Conservation (phyloP, 306 rosid genomes). For the Dicorynia guianensis region DNA sequence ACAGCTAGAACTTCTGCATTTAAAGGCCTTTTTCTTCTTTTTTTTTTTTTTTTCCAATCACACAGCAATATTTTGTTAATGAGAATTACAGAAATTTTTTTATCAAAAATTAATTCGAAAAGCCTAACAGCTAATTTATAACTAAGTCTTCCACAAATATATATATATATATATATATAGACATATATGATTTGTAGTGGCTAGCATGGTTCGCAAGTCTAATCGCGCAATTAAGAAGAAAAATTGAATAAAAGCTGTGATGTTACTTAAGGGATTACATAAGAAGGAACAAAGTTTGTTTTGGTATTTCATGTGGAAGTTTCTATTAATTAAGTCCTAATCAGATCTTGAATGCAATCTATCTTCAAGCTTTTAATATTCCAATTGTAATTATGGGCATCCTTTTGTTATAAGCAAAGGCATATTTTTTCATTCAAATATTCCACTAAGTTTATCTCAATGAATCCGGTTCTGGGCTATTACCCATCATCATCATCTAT, state of each 20-base stretch:
- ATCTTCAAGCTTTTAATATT: conserved; percentile 31
- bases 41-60: neutral
- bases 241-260: neutral
- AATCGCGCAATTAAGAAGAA: neutral
- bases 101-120: neutral
- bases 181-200: neutral
- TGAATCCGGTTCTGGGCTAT: conserved; percentile 34
- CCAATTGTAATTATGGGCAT: neutral
- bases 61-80: neutral
- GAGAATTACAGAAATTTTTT: no score
- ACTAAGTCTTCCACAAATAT: no score
- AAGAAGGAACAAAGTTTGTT: neutral
- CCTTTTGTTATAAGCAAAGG: conserved; percentile 10
- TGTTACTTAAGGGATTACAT: conserved; percentile 17
- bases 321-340: conserved; percentile 31
- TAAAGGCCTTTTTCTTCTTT: neutral
- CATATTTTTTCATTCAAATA: neutral
- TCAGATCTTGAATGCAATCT: conserved; percentile 44
- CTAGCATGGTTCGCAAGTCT: conserved; percentile 27
- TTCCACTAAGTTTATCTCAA: conserved; percentile 5
- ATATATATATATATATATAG: no score
- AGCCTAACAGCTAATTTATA: no score
- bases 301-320: neutral
- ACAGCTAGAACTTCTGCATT: neutral
- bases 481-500: neutral